Conservation (phyloP, 2,329 filamentous ascomycete species). For the Leptographium radiaticola region DNA sequence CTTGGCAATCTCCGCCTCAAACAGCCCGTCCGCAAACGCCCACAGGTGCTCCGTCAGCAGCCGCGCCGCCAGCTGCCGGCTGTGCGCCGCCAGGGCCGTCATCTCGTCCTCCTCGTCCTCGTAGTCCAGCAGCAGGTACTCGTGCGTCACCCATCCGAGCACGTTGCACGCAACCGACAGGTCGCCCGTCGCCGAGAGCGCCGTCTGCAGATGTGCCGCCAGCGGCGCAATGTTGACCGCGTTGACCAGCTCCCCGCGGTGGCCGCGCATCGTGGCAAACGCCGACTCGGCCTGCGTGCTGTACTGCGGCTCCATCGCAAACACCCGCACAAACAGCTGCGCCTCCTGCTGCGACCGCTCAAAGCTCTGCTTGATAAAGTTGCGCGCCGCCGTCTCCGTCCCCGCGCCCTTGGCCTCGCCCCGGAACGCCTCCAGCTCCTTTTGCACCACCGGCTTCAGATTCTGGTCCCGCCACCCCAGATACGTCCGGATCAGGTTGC, state of each 20-base stretch:
- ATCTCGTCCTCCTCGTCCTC: slow-evolving; percentile 22
- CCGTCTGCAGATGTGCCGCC: slow-evolving; percentile 33
- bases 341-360: slow-evolving; percentile 44
- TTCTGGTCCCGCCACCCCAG: slow-evolving; percentile 39
- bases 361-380: slow-evolving; percentile 46
- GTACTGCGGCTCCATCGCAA: slow-evolving; percentile 41
- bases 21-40: slow-evolving; percentile 39
- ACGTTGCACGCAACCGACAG: slow-evolving; percentile 40
- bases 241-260: slow-evolving; percentile 38
- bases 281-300: slow-evolving; percentile 35
- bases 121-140: slow-evolving; percentile 41
- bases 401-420: slow-evolving; percentile 36
- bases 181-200: slow-evolving; percentile 32
- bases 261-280: slow-evolving; percentile 34
- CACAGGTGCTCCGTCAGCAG: slow-evolving; percentile 44
- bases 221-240: slow-evolving; percentile 41
- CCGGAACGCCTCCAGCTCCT: slow-evolving; percentile 40
- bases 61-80: slow-evolving; percentile 41
- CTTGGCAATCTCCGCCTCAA: slow-evolving; percentile 42
- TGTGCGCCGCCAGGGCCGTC: slow-evolving; percentile 37
- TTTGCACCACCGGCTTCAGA: slow-evolving; percentile 37
- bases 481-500: slow-evolving; percentile 42
- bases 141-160: slow-evolving; percentile 43
- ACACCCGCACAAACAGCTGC: slow-evolving; percentile 39
- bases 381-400: slow-evolving; percentile 41